Evolutionary conservation across 306 rosid species (phyloP), one percentile per base, ranked within the genome.

Genomic region (Hippophae rhamnoides): DNA sequence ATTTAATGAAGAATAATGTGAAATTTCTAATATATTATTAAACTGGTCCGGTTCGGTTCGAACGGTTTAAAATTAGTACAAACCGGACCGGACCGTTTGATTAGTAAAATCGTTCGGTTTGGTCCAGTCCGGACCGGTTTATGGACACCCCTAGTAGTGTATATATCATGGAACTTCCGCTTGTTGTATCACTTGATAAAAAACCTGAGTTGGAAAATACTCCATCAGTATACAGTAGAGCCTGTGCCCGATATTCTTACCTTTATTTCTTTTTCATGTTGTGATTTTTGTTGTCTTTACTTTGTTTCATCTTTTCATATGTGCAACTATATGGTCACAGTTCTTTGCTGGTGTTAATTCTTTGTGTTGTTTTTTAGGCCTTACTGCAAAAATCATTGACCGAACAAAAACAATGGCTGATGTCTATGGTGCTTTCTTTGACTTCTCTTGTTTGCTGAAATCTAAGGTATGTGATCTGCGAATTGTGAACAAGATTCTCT

Each of bases 351-450:
- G 54, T 53, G 41, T 52, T 62, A 13, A 62, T 69, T 64, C 54
- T 49, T 69, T 58, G 53, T 63, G 69, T 56, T 66, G 43, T 54
- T 69, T 67, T 71, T 7, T 53, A 92, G 99, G 99, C 78, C 89
- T 92, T 65, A 92, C 99, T 55, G 95, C 99, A 53, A 92, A 92
- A 77, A 74, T 92, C 64, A 84, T 92, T 72, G 83, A 88, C 72
- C 86, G 82, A 69, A 92, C 99, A 47, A 78, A 78, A 59, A 83
- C 86, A n/a, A 80, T 83, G 65, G 77, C 86, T 42, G 99, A 92
- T 62, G 93, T 92, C 79, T 92, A 92, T 56, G 86, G 86, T 56
- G 87, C 96, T 69, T 92, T 92, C 86, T 82, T 65, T 70, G 99
- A 92, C 76, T 92, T 92, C 70, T 78, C 99, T 57, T 76, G 74